phyloP scores from a whole-genome alignment of 805 yeast species.

The Scheffersomyces lignosus region DNA sequence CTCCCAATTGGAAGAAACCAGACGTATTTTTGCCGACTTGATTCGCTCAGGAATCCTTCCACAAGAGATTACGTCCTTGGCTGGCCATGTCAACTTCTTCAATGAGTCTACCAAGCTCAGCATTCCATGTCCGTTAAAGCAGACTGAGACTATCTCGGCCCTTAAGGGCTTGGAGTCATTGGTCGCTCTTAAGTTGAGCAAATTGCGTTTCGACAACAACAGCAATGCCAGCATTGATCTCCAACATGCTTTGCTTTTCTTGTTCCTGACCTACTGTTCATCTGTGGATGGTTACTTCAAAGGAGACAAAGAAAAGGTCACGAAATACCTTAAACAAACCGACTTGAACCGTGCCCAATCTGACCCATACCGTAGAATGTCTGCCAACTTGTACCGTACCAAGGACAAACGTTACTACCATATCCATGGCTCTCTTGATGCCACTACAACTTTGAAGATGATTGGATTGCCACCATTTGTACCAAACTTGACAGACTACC shows the following conservation, averaged over 20 bases:
- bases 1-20: constrained; percentile 12
- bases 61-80: constrained; percentile 10
- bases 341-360: constrained; percentile 21
- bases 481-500: constrained; percentile 22
- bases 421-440: constrained; percentile 34
- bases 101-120: constrained; percentile 11
- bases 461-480: constrained; percentile 28
- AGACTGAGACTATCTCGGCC: constrained; percentile 23
- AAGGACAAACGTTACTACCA: constrained; percentile 28
- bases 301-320: constrained; percentile 17
- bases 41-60: constrained; percentile 10
- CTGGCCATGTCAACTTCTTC: constrained; percentile 8
- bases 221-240: constrained; percentile 8
- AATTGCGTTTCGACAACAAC: constrained; percentile 13
- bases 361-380: constrained; percentile 26
- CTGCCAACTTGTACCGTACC: constrained; percentile 33
- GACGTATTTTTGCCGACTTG: constrained; percentile 8
- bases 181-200: constrained; percentile 15
- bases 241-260: constrained; percentile 27
- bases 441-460: constrained; percentile 29
- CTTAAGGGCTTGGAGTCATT: constrained; percentile 23
- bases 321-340: constrained; percentile 12
- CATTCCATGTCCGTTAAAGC: constrained; percentile 26
- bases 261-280: constrained; percentile 30
- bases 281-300: constrained; percentile 29